Evolutionary conservation across 331 rosid species (phyloP).

Genomic region (Quercus phellos): DNA sequence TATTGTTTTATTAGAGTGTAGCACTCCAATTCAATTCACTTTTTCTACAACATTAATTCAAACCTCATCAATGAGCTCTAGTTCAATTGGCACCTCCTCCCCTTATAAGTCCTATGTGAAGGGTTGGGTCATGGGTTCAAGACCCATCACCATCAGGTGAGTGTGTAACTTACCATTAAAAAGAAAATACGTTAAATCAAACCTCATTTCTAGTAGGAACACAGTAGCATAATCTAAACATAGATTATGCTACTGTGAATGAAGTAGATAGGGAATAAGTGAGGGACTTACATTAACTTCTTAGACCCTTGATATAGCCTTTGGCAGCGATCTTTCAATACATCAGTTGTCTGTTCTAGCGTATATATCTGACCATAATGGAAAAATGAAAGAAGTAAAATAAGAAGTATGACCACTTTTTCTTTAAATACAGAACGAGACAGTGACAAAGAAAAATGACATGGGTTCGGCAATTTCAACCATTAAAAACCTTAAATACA

Average conservation of each 20-base stretch:
- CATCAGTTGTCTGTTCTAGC: constrained; percentile 66
- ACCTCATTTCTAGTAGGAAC: background rate
- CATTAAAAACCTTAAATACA: too few relatives aligned
- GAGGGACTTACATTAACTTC: constrained; percentile 69
- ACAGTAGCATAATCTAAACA: background rate
- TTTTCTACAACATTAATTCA: background rate
- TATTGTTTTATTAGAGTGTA: background rate
- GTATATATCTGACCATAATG: constrained; percentile 50
- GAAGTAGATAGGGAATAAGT: background rate
- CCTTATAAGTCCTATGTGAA: too few relatives aligned
- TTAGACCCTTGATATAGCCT: constrained; percentile 59
- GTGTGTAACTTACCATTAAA: too few relatives aligned
- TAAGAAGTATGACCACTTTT: background rate
- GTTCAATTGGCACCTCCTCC: too few relatives aligned
- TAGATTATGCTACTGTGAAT: too few relatives aligned
- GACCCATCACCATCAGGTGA: too few relatives aligned
- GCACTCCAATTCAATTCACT: background rate
- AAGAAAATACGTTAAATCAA: background rate
- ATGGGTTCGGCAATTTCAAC: too few relatives aligned
- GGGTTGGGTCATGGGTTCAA: too few relatives aligned
- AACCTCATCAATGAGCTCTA: background rate
- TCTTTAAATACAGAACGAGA: background rate
- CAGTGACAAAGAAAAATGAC: too few relatives aligned
- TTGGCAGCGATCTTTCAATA: constrained; percentile 76
- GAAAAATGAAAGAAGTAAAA: constrained; percentile 13